Base-by-base conservation (phyloP, 2,329 filamentous ascomycete genomes). In the Pseudocercospora crystallina region DNA sequence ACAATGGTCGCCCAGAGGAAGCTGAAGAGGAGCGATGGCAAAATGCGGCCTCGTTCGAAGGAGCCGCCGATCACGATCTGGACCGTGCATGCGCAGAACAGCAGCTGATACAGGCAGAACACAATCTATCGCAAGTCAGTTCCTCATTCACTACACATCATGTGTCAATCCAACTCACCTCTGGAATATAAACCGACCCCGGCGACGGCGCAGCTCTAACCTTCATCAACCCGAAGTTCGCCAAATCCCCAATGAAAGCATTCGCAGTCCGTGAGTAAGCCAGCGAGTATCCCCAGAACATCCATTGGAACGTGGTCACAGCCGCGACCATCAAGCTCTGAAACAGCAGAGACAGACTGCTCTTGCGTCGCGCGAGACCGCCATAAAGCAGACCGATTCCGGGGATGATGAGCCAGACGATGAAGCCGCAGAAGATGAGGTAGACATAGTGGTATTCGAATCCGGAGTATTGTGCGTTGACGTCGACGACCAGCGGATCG, bases 321-420 rank as follows among this genome's bases (percentile, higher is more conserved):
- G 79, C 76, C 30, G 74, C 73, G 34, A 84, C 77, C 66, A 83
- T 76, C 31, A 85, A 70, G 7, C 77, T 79, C 63, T 85, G 83
- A 67, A 85, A 86, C 2, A 86, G 72, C 42, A 86, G 71, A 3
- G 81, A 71, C 26, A 86, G 71, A 5, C 82, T 79, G 11, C 80
- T 83, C 69, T 85, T 86, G 57, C 82, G 73, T 31, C 81, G 76
- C 5, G 82, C 77, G 26, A 86, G 75, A 47, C 83, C 83, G 49
- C 81, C 79, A 67, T 86, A 86, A 1, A 86, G 71, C 7, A 86
- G 73, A 41, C 82, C 83, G 58, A 86, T 82, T 14, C 82, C 83
- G 0, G 83, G 83, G 49, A 85, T 83, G 63, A 86, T 86, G 43
- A 85, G 68, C 77, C 80, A 86, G 47, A 85, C 82, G 47, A 86